phyloP scores from a whole-genome alignment of 2,329 filamentous ascomycete species.

The Zymoseptoria ardabiliae region DNA sequence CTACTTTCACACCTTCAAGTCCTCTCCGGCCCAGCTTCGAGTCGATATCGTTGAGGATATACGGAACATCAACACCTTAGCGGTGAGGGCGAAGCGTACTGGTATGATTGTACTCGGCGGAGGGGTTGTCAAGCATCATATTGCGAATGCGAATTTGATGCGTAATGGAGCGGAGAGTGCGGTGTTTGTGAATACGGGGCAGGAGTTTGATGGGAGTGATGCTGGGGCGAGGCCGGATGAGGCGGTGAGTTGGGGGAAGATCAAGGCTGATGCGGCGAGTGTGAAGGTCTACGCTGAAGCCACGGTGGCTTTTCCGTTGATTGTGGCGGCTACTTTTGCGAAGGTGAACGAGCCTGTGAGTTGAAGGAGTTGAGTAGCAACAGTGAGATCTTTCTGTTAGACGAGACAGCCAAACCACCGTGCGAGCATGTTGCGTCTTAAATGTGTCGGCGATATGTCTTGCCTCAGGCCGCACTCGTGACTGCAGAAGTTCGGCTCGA shows the following conservation, averaged over 20 bases:
- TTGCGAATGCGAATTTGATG: conserved; percentile 96
- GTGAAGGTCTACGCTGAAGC: conserved; percentile 76
- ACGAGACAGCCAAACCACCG: no score
- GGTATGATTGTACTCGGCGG: conserved; percentile 96
- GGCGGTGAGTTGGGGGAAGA: conserved; percentile 97
- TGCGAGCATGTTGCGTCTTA: no score
- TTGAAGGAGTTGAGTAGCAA: conserved; percentile 2
- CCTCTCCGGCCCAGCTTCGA: conserved; percentile 70
- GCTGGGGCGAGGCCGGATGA: conserved; percentile 92
- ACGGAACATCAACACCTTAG: conserved; percentile 82
- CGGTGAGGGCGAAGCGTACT: conserved; percentile 75
- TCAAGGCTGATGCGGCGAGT: conserved; percentile 77
- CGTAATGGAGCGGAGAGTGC: conserved; percentile 94
- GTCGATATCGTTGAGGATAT: conserved; percentile 95
- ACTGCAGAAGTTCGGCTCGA: background rate
- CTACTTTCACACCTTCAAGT: conserved; percentile 94
- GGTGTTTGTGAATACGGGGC: conserved; percentile 94
- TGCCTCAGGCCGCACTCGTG: background rate
- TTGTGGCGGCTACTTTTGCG: conserved; percentile 61
- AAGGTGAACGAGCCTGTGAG: conserved; percentile 23
- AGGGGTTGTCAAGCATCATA: conserved; percentile 95
- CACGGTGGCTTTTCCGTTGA: conserved; percentile 59
- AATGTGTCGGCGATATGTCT: no score
- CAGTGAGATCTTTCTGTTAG: background rate
- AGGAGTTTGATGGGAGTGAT: conserved; percentile 96